Conservation (phyloP, 2,329 filamentous ascomycete species). For the Hypoxylon sp. region DNA sequence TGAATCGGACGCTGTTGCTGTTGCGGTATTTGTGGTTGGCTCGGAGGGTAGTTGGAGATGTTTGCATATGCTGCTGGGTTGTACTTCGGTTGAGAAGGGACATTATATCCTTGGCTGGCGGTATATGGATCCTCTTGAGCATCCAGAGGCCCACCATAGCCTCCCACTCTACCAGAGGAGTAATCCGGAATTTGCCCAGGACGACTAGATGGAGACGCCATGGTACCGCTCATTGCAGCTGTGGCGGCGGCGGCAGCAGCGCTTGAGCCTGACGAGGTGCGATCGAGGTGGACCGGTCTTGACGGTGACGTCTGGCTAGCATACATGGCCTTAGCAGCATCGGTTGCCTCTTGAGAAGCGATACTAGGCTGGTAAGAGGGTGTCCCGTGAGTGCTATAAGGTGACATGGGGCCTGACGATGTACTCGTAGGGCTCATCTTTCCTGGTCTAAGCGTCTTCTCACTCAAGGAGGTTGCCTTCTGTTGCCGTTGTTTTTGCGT, state of each 20-base stretch:
- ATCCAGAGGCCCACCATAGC: slow-evolving; percentile 51
- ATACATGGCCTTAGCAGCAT: slow-evolving; percentile 76
- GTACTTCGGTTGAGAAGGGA: slow-evolving; percentile 72
- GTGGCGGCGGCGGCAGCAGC: slow-evolving; percentile 71
- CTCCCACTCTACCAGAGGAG: slow-evolving; percentile 55
- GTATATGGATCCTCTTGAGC: slow-evolving; percentile 53
- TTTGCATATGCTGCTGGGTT: slow-evolving; percentile 84
- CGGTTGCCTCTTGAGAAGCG: slow-evolving; percentile 68
- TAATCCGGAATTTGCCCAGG: slow-evolving; percentile 52
- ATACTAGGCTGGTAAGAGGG: slow-evolving; percentile 54
- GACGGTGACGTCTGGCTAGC: slow-evolving; percentile 67
- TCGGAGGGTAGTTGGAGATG: slow-evolving; percentile 66
- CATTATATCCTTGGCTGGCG: slow-evolving; percentile 48
- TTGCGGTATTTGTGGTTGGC: slow-evolving; percentile 59
- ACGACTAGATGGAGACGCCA: slow-evolving; percentile 55
- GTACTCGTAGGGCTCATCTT: slow-evolving; percentile 62
- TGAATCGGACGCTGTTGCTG: slow-evolving; percentile 59
- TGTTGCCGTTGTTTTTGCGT: slow-evolving; percentile 80
- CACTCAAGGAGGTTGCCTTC: slow-evolving; percentile 71
- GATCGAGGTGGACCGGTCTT: slow-evolving; percentile 66
- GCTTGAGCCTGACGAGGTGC: slow-evolving; percentile 67
- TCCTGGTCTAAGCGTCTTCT: slow-evolving; percentile 74
- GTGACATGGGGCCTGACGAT: slow-evolving; percentile 52
- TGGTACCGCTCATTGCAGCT: slow-evolving; percentile 69
- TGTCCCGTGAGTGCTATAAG: slow-evolving; percentile 47